phyloP scores from a whole-genome alignment of 164 flowering plant species.

The Sedum album region DNA sequence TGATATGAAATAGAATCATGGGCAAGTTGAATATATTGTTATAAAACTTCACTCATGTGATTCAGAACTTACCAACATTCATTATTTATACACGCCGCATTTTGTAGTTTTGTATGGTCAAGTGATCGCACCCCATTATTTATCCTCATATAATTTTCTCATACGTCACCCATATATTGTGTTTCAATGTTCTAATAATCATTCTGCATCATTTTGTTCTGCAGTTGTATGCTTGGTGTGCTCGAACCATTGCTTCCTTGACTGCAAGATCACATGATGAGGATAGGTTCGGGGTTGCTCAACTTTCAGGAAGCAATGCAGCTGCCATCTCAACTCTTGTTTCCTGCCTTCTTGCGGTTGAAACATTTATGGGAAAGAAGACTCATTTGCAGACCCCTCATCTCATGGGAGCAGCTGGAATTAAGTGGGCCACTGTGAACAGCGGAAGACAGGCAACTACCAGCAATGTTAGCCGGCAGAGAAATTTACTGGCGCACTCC shows the following conservation, averaged over 20 bases:
- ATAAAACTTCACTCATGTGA: not conserved
- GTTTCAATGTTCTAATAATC: not conserved
- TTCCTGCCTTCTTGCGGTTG: slow-evolving; percentile 77
- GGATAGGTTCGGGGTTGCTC: slow-evolving; percentile 87
- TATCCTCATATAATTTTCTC: not conserved
- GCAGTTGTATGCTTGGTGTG: slow-evolving; percentile 84
- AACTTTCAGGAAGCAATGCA: slow-evolving; percentile 80
- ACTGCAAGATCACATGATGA: slow-evolving; percentile 69
- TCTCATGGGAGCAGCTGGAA: slow-evolving; percentile 53
- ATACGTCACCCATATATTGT: not conserved
- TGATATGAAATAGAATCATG: not conserved
- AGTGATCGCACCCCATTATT: not conserved
- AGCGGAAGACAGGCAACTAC: slow-evolving; percentile 36
- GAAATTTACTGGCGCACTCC: slow-evolving; percentile 38
- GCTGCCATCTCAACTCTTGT: slow-evolving; percentile 60
- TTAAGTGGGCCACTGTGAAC: slow-evolving; percentile 60
- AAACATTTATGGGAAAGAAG: slow-evolving; percentile 84
- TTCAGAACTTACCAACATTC: not conserved
- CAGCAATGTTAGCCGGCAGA: slow-evolving; percentile 29
- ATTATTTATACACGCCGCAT: not conserved
- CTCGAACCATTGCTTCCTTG: slow-evolving; percentile 50
- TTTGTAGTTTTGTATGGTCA: not conserved
- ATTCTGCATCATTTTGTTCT: slow-evolving; percentile 7
- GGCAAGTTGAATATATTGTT: not conserved
- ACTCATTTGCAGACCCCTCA: slow-evolving; percentile 49